A percentile compares a stretch with the other conserved stretches of the same genome.
Conservation (phyloP, 306 rosid genomes). For the Morella rubra region DNA sequence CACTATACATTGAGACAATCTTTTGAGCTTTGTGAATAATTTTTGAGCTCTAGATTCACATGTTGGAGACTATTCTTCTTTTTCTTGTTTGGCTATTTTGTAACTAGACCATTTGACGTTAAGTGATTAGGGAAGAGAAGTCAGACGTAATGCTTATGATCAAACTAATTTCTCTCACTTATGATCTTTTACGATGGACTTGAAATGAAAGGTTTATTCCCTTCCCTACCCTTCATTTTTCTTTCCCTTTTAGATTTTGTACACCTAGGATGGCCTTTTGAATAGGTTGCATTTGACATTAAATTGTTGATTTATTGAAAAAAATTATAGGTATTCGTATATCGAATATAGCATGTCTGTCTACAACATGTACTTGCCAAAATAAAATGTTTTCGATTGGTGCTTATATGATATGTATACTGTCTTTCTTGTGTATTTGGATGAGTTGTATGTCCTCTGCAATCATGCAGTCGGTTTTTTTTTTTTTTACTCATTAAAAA, state of each 20-base stretch:
- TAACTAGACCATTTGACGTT: background rate
- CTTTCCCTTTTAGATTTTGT: too few relatives aligned
- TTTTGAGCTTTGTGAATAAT: conserved; percentile 1
- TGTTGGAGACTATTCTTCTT: background rate
- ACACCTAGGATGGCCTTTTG: background rate
- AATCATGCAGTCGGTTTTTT: background rate
- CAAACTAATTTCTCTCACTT: background rate
- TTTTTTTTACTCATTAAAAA: too few relatives aligned
- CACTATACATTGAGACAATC: conserved; percentile 25
- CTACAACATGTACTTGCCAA: background rate
- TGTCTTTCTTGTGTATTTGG: background rate
- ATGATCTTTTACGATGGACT: background rate
- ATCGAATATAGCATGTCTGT: background rate
- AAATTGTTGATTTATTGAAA: background rate
- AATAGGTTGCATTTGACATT: background rate
- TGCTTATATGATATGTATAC: background rate
- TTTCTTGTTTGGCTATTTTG: background rate
- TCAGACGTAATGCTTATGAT: background rate
- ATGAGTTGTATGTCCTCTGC: background rate
- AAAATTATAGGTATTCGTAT: too few relatives aligned
- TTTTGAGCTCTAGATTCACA: background rate
- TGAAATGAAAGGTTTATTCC: background rate
- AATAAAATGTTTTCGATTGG: background rate
- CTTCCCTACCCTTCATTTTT: background rate
- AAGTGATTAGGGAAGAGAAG: background rate